A percentile compares a stretch with the other conserved stretches of the same genome.
phyloP scores from a whole-genome alignment of 1,284 basidiomycete species.

The Naganishia liquefaciens region DNA sequence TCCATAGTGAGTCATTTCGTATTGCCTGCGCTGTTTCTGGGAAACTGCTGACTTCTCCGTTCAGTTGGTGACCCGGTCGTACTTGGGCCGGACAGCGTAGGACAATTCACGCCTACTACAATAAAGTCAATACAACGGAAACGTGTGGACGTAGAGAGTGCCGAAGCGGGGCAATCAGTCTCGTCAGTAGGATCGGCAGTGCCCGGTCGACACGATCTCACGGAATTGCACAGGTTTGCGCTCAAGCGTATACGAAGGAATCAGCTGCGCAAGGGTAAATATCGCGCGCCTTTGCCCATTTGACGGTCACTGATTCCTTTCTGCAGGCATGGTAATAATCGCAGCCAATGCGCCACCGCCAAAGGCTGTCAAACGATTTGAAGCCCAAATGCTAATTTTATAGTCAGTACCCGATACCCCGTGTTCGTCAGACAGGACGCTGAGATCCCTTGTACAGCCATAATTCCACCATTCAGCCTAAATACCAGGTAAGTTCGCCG shows the following conservation, averaged over 20 bases:
- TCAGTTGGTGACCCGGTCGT: conserved; percentile 74
- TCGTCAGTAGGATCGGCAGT: conserved; percentile 54
- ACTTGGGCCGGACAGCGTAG: conserved; percentile 90
- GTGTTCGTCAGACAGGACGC: conserved; percentile 38
- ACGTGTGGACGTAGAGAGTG: conserved; percentile 75
- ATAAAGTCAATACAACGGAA: conserved; percentile 95
- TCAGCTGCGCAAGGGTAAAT: conserved; percentile 76
- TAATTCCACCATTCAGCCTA: conserved; percentile 85
- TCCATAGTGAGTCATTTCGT: conserved; percentile 57
- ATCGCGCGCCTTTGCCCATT: conserved; percentile 30
- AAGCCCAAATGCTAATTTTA: conserved; percentile 79
- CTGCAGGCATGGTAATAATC: conserved; percentile 73
- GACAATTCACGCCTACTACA: conserved; percentile 77
- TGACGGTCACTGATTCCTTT: neutral
- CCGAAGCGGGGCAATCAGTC: conserved; percentile 93
- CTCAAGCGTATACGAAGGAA: conserved; percentile 83
- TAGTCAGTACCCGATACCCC: conserved; percentile 59
- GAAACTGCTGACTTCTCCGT: neutral
- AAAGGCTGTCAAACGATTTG: conserved; percentile 72
- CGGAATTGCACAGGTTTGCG: conserved; percentile 60
- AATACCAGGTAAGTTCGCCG: conserved; percentile 69
- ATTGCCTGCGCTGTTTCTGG: neutral
- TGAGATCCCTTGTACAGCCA: conserved; percentile 62
- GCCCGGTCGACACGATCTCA: neutral
- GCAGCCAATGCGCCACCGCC: conserved; percentile 76